A percentile compares a stretch with the other conserved stretches of the same genome.
Evolutionary conservation across 441 rosid genomes (phyloP).

Genomic region (Aleurites moluccanus): DNA sequence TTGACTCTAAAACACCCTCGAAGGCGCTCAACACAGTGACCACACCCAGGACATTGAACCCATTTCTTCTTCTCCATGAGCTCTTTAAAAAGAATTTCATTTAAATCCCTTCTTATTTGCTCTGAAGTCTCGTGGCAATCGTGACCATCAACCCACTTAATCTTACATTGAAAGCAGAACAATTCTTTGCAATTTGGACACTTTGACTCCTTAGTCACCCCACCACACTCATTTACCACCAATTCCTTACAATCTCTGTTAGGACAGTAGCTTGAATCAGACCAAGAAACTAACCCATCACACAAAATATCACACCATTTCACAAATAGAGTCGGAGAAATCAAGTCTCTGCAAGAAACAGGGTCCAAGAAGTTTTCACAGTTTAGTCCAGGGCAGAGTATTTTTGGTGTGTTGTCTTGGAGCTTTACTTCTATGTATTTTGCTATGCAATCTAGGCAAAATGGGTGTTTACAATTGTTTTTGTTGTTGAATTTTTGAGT

Average conservation of each 20-base stretch:
- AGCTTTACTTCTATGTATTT: constrained; percentile 19
- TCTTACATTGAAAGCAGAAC: constrained; percentile 31
- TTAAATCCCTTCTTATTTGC: constrained; percentile 2
- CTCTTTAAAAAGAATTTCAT: constrained; percentile 24
- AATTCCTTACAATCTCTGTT: constrained; percentile 21
- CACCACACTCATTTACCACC: constrained; percentile 28
- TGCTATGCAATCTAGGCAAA: constrained; percentile 34
- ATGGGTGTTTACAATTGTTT: constrained; percentile 22
- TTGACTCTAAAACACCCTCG: constrained; percentile 4
- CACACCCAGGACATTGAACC: constrained; percentile 26
- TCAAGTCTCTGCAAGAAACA: constrained; percentile 4
- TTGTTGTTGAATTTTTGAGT: constrained; percentile 24
- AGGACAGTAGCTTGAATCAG: constrained; percentile 23
- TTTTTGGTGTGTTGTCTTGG: constrained; percentile 15
- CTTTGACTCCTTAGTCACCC: constrained; percentile 6
- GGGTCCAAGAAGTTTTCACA: constrained; percentile 24
- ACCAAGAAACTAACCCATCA: constrained; percentile 8
- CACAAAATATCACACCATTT: constrained; percentile 33
- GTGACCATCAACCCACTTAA: constrained; percentile 28
- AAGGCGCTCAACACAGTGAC: constrained; percentile 27
- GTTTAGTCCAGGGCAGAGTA: constrained; percentile 21
- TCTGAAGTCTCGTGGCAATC: constrained; percentile 15
- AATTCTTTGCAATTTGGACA: constrained; percentile 30
- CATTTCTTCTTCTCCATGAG: constrained; percentile 27
- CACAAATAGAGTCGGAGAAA: not conserved